Evolutionary conservation across 2,329 filamentous ascomycete genomes (phyloP).

Genomic region (Aspergillus texensis): DNA sequence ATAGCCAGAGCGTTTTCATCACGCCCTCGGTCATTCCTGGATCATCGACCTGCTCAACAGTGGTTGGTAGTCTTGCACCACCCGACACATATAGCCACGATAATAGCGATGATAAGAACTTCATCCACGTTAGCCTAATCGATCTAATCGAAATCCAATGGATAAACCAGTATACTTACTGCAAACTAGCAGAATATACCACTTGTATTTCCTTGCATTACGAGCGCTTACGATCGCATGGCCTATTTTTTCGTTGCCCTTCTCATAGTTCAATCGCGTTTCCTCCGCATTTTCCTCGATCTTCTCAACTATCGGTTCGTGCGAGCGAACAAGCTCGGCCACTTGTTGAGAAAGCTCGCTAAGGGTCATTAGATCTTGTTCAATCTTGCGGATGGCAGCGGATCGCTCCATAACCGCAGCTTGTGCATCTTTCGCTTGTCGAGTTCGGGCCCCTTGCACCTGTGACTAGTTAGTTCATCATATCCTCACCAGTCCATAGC

Average conservation of each 20-base stretch:
- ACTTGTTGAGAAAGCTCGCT: conserved; percentile 15
- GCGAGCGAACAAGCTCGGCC: conserved; percentile 12
- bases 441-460: conserved; percentile 15
- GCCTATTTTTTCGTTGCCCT: conserved; percentile 2
- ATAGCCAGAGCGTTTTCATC: neutral
- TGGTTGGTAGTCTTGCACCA: conserved; percentile 11
- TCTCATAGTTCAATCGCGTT: neutral
- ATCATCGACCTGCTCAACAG: conserved; percentile 1
- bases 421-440: conserved; percentile 13
- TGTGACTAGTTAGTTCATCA: neutral
- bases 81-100: conserved; percentile 11
- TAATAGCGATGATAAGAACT: conserved; percentile 16
- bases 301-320: conserved; percentile 11
- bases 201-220: conserved; percentile 18
- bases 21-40: neutral
- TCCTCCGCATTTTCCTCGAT: neutral
- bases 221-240: conserved; percentile 11
- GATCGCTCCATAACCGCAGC: conserved; percentile 16
- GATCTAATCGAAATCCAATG: neutral
- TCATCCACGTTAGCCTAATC: neutral
- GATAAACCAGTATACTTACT: conserved; percentile 8
- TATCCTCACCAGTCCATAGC: neutral
- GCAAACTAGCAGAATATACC: conserved; percentile 15
- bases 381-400: conserved; percentile 18
- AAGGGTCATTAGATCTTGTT: conserved; percentile 12